These are phyloP conservation scores for Hypoxylon perforatum DNA, from an alignment of 495 filamentous ascomycete genomes.

Conservation along the genomic window DNA sequence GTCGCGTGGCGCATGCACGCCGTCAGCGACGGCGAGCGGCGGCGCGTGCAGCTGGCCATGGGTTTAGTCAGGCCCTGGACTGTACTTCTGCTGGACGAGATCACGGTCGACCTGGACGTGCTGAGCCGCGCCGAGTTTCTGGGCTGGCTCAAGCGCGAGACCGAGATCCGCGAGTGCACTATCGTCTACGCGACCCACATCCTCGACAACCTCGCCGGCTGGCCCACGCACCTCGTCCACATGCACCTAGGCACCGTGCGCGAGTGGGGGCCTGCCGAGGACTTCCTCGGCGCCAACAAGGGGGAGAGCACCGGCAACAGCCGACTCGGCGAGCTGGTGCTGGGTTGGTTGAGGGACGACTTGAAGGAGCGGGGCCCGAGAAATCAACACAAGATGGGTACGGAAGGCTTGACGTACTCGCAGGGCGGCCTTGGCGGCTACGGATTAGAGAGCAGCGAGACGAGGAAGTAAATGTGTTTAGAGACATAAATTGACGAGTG, in stretches of 20 bases:
- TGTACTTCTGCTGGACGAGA: slow-evolving; percentile 92
- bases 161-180: slow-evolving; percentile 81
- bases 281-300: slow-evolving; percentile 55
- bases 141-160: slow-evolving; percentile 87
- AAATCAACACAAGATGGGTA: slow-evolving; percentile 62
- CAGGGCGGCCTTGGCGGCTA: slow-evolving; percentile 82
- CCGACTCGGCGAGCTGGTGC: slow-evolving; percentile 82
- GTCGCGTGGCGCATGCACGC: slow-evolving; percentile 93
- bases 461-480: slow-evolving; percentile 17
- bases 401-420: slow-evolving; percentile 77
- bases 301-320: slow-evolving; percentile 72
- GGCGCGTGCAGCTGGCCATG: slow-evolving; percentile 96
- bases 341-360: slow-evolving; percentile 88
- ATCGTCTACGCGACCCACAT: slow-evolving; percentile 99
- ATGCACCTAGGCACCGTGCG: slow-evolving; percentile 90
- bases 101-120: slow-evolving; percentile 96
- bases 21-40: slow-evolving; percentile 89
- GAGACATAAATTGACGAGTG: background rate
- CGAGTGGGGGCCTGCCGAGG: slow-evolving; percentile 78
- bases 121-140: slow-evolving; percentile 86
- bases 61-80: slow-evolving; percentile 93
- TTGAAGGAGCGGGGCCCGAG: slow-evolving; percentile 82
- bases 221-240: slow-evolving; percentile 95
- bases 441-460: slow-evolving; percentile 72
- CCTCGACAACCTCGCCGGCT: slow-evolving; percentile 87